Base-by-base conservation (phyloP, 2,329 filamentous ascomycete genomes). In the Diaporthe longicolla region DNA sequence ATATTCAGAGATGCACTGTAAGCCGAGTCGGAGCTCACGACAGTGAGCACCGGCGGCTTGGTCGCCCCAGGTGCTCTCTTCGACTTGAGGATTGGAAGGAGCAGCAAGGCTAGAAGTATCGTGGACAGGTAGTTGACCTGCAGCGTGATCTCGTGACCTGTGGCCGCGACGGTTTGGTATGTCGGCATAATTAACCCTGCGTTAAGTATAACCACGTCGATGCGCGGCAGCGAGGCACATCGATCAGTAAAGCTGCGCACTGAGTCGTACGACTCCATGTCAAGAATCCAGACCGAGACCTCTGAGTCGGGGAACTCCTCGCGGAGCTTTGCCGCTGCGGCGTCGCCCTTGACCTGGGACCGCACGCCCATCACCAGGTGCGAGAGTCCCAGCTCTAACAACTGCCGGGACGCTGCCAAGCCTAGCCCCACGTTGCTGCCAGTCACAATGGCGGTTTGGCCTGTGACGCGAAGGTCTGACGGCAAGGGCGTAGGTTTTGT, bases 391-490 rank as follows among this genome's bases (percentile, higher is more conserved):
- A 84, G 80, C 0, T 59, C 68, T 21, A 84, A 79, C 2, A 86
- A 79, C 54, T 87, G 83, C 1, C 79, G 79, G 17, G 81, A 80
- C 0, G 84, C 80, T 75, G 85, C 85, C 0, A 84, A 78, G 1
- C 85, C 85, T 0, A 87, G 78, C 1, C 86, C 85, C 6, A 79
- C 79, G 72, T 85, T 87, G 57, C 84, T 80, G n/a, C 85, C 86
- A 0, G 85, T 86, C 59, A 87, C 80, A 43, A 87, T 80, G 66
- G 82, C 78, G 0, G 80, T 83, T 58, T 82, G 70, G 29, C 59
- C 40, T 10, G 9, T 15, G 19, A 45, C 9, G 29, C 55, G 17
- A 9, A n/a, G 7, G 32, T 37, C 32, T 19, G 19, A 32, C 3
- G 55, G 55, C 4, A 58, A n/a, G 8, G 29, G 29, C 32, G 6